Evolutionary conservation across 805 yeast species (phyloP).

Genomic region (Saccharomycopsis malanga): DNA sequence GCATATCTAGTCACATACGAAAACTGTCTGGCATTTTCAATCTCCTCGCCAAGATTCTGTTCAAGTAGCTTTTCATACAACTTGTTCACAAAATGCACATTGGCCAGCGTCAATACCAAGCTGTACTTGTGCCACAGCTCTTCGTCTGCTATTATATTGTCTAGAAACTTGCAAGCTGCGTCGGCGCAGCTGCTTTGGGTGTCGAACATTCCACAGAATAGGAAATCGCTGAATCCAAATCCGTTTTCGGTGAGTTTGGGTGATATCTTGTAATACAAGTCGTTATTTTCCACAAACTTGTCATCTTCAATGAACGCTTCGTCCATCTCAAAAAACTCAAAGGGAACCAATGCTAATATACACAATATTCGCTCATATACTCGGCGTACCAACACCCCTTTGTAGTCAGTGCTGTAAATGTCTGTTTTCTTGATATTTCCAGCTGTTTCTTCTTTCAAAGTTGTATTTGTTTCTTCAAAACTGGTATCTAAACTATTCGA

Average conservation of each 20-base stretch:
- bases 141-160: not conserved
- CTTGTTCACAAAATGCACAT: not conserved
- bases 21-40: not conserved
- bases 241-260: not conserved
- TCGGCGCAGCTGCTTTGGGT: constrained; percentile 1
- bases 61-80: not conserved
- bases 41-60: not conserved
- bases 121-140: no score
- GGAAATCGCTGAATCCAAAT: not conserved
- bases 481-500: not conserved
- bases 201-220: constrained; percentile 1
- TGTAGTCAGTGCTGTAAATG: no score
- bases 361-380: no score
- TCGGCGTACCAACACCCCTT: no score
- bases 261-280: not conserved
- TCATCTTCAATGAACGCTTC: not conserved
- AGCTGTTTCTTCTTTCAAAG: no score
- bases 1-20: not conserved
- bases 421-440: no score
- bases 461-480: not conserved
- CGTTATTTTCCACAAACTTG: not conserved
- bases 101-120: not conserved
- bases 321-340: not conserved
- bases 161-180: not conserved
- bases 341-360: no score